Evolutionary conservation across 1,284 basidiomycete species (phyloP), one percentile per base, ranked within the genome.

Genomic region (Cryptococcus amylolentus): DNA sequence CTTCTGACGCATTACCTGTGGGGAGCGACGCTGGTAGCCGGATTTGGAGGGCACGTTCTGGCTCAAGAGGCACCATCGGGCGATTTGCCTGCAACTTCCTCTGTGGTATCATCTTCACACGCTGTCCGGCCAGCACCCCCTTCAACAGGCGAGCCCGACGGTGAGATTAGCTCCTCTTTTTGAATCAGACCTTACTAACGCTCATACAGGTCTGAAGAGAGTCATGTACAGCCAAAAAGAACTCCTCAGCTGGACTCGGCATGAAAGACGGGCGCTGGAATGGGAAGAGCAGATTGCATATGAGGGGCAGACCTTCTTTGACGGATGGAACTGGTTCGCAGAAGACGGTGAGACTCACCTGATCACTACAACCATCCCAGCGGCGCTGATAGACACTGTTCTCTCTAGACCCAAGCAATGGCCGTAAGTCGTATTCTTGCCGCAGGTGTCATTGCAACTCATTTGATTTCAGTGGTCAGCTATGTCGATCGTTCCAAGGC

Each of bases 281-380:
- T 73, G 67, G 66, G 56, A 47, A 2, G 20, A 67, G 18, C 68
- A 76, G 58, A 66, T 66, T 7, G 65, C 66, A 12, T 77, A 75
- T 58, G 60, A 62, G 20, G 70, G 70, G 2, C 48, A 58, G 46
- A 72, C 71, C 0, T 77, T 77, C 61, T 77, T 77, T 51, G 69
- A 76, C 51, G 69, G 65, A 69, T 74, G 70, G 60, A 62, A 71
- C 37, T 76, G 72, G 50, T 74, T 64, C 49, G 56, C 51, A 12
- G 54, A 58, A 35, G 26, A 58, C 7, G 71, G 71, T 73, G 49
- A 49, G 69, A 59, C 18, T 51, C n/a, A 43, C 37, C 39, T 35
- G 35, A 23, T 28, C 35, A 12, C 20, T 14, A 23, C 23, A 23
- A 23, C 23, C 23, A 23, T 23, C 23, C 23, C 23, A 6, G 28